Base-by-base conservation (phyloP, 345 rosid genomes). In the Gossypium bickii region DNA sequence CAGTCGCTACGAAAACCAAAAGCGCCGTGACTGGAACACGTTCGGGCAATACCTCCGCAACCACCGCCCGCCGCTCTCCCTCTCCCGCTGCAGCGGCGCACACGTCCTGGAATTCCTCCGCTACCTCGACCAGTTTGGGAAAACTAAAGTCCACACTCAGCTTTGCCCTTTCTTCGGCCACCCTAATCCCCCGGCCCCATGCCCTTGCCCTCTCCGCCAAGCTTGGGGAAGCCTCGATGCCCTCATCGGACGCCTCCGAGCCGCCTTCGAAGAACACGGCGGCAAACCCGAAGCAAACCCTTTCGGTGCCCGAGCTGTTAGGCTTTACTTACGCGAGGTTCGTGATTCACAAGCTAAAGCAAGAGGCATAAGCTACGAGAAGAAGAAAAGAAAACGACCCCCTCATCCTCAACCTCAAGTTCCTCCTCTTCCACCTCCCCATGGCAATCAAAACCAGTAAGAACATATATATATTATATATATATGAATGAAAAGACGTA, bases 161-260 rank as follows among this genome's bases (percentile, higher is more conserved):
- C 76, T 89, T 71, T 93, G 97, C 80, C 97, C 96, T 11, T 93
- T 93, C 89, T 93, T 86, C 4, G 98, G 98, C 22, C 94, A 90
- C 78, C 94, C 98, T 7, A 92, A 84, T 82, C 98, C 98, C 11
- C 98, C 98, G 3, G 97, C 96, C n/a, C 97, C 98, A 11, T 93
- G 98, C 74, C 91, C 96, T 1, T 93, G 98, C 73, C 98, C 98
- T 7, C 98, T 93, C 72, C 89, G 97, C 24, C 98, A 93, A 73
- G 98, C 98, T 24, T 93, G 98, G 98, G 98, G 98, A 20, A 91
- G 97, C 80, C 93, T 93, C 12, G 98, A 93, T 71, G 97, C 98
- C 59, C 98, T 93, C 82, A 85, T 92, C 45, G 98, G 98, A 70
- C 90, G 98, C 27, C 98, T 93, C 69, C 86, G 98, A 2, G 98